Conservation (phyloP, 352 stramenopile genomes). For the Phytophthora nicotianae region DNA sequence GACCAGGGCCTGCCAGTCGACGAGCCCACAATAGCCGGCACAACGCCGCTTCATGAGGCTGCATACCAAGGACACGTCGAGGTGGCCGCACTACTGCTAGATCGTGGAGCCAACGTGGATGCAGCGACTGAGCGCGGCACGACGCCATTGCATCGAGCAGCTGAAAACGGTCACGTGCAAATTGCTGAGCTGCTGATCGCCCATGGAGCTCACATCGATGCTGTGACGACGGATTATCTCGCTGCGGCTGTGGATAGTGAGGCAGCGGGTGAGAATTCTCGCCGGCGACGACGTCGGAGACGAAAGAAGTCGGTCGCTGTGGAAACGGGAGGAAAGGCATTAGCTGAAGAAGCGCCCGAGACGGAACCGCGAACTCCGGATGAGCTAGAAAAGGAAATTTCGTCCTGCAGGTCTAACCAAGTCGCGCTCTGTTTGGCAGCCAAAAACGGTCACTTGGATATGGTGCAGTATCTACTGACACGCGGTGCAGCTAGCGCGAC, state of each 20-base stretch:
- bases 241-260: constrained; percentile 24
- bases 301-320: constrained; percentile 30
- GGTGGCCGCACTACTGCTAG: constrained; percentile 46
- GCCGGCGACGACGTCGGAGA: constrained; percentile 24
- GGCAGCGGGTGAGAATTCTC: constrained; percentile 9
- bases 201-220: constrained; percentile 59
- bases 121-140: constrained; percentile 54
- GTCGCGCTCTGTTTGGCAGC: constrained; percentile 53
- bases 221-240: constrained; percentile 58
- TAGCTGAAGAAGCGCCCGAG: constrained; percentile 18
- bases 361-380: constrained; percentile 16
- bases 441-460: constrained; percentile 58
- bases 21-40: constrained; percentile 40
- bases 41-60: constrained; percentile 60
- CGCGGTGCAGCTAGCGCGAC: constrained; percentile 21
- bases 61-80: constrained; percentile 53
- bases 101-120: constrained; percentile 51
- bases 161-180: constrained; percentile 55
- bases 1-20: constrained; percentile 46
- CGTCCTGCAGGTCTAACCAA: constrained; percentile 32
- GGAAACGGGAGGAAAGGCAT: constrained; percentile 22
- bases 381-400: constrained; percentile 33
- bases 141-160: constrained; percentile 55
- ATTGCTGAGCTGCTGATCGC: constrained; percentile 58
- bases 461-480: constrained; percentile 51